Percentiles rank a stretch among this genome's conserved stretches.
phyloP scores from a whole-genome alignment of 768 basidiomycete species.

The Albatrellus ellisii region DNA sequence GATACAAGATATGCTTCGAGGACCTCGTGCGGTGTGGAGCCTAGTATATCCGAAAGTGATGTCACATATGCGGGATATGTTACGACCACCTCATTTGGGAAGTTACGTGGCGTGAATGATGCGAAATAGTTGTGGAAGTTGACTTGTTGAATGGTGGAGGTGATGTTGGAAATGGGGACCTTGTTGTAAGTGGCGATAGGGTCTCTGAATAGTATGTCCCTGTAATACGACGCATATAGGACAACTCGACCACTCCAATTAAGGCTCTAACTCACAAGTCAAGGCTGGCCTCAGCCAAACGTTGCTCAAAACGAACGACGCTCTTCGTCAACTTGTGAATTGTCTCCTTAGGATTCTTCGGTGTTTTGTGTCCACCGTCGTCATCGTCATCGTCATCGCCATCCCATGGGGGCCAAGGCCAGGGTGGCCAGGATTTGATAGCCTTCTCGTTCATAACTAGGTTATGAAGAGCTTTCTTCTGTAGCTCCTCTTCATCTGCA shows the following conservation, averaged over 20 bases:
- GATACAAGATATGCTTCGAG: constrained; percentile 81
- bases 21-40: constrained; percentile 50
- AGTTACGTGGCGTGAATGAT: constrained; percentile 65
- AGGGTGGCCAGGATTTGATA: constrained; percentile 54
- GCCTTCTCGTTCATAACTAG: constrained; percentile 22
- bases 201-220: constrained; percentile 61
- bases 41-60: constrained; percentile 56
- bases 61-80: constrained; percentile 69
- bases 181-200: constrained; percentile 89
- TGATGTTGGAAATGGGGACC: constrained; percentile 53
- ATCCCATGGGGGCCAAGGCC: constrained; percentile 84
- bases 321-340: constrained; percentile 53
- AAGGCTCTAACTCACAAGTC: constrained; percentile 43
- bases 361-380: constrained; percentile 23
- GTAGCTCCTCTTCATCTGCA: constrained; percentile 29
- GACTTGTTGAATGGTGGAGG: constrained; percentile 57
- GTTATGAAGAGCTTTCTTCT: constrained; percentile 9
- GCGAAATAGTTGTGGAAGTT: constrained; percentile 81
- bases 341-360: constrained; percentile 37
- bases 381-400: constrained; percentile 39
- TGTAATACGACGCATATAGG: constrained; percentile 17
- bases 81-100: constrained; percentile 66
- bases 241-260: neutral
- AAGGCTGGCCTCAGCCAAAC: constrained; percentile 65
- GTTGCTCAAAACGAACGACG: constrained; percentile 67